phyloP scores from a whole-genome alignment of 1,284 basidiomycete species.

The Cutaneotrichosporon sp. region DNA sequence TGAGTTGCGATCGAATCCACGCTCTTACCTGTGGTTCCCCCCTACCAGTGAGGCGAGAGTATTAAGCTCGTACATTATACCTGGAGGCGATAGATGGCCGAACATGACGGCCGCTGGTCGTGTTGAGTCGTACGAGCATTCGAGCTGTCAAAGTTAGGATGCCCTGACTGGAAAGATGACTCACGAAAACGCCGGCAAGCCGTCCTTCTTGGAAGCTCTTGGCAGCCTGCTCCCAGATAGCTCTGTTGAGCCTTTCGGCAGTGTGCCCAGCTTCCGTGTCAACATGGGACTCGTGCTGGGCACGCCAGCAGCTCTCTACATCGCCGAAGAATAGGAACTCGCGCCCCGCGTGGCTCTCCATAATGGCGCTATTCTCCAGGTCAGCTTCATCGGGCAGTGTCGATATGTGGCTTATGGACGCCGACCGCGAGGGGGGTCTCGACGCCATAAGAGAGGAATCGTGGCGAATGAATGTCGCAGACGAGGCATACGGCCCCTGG shows the following conservation, averaged over 20 bases:
- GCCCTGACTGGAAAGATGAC: slow-evolving; percentile 8
- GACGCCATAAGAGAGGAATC: slow-evolving; percentile 21
- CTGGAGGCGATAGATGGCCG: slow-evolving; percentile 43
- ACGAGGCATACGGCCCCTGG: slow-evolving; percentile 39
- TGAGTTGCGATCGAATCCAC: neutral
- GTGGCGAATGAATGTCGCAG: slow-evolving; percentile 44
- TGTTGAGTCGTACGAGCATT: slow-evolving; percentile 46
- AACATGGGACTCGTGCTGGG: slow-evolving; percentile 19
- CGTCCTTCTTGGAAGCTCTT: slow-evolving; percentile 28
- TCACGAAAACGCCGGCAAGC: slow-evolving; percentile 43
- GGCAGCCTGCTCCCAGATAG: slow-evolving; percentile 43
- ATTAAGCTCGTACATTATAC: slow-evolving; percentile 37
- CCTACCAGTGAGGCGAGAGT: slow-evolving; percentile 28
- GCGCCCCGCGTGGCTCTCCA: slow-evolving; percentile 7
- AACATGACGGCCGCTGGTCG: slow-evolving; percentile 41
- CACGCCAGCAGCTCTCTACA: slow-evolving; percentile 32
- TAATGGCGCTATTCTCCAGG: neutral
- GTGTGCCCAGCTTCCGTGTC: slow-evolving; percentile 14
- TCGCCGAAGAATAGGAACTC: slow-evolving; percentile 49
- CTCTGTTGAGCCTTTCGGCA: slow-evolving; percentile 24
- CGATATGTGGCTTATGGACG: slow-evolving; percentile 1
- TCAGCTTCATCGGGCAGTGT: slow-evolving; percentile 3
- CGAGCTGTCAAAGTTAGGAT: slow-evolving; percentile 30
- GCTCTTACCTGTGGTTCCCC: neutral
- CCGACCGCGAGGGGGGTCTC: slow-evolving; percentile 2